Percentiles rank a stretch among this genome's conserved stretches.
Conservation (phyloP, 73 alveolate species). For the Loxodes magnus region DNA sequence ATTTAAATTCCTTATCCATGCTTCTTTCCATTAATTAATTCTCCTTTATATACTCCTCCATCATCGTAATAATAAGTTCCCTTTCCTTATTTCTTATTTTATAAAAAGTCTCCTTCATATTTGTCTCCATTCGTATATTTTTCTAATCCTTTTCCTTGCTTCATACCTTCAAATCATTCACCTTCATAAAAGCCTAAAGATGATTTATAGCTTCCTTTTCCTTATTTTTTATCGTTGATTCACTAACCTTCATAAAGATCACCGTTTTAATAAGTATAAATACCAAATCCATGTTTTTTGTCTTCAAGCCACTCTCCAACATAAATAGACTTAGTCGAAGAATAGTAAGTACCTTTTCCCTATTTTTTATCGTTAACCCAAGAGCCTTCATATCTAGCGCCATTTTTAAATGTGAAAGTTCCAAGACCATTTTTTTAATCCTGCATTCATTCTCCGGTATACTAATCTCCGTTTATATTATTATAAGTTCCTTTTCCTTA, state of each 20-base stretch:
- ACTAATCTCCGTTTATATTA: constrained; percentile 54
- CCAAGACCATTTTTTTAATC: constrained; percentile 81
- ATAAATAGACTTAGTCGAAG: constrained; percentile 35
- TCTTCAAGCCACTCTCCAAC: constrained; percentile 54
- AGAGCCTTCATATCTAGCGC: constrained; percentile 57
- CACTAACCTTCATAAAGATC: constrained; percentile 58
- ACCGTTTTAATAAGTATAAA: constrained; percentile 60
- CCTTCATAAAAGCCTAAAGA: constrained; percentile 59
- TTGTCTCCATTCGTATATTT: constrained; percentile 41
- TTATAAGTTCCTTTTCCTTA: constrained; percentile 69
- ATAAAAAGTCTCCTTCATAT: constrained; percentile 70
- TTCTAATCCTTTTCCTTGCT: constrained; percentile 45
- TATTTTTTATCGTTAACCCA: constrained; percentile 49
- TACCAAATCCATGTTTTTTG: constrained; percentile 51
- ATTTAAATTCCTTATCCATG: constrained; percentile 37
- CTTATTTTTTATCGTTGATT: constrained; percentile 49
- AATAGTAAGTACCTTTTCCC: constrained; percentile 42
- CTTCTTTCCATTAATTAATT: constrained; percentile 25
- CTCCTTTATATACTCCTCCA: constrained; percentile 91
- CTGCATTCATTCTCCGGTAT: constrained; percentile 76
- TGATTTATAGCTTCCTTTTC: constrained; percentile 66
- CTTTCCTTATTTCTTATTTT: constrained; percentile 70
- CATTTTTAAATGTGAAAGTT: constrained; percentile 50
- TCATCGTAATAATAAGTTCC: too few species aligned
- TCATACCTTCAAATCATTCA: constrained; percentile 45